Percentiles rank a stretch among this genome's conserved stretches.
Conservation (phyloP, 2,329 filamentous ascomycete genomes). For the Penicillium sp. region DNA sequence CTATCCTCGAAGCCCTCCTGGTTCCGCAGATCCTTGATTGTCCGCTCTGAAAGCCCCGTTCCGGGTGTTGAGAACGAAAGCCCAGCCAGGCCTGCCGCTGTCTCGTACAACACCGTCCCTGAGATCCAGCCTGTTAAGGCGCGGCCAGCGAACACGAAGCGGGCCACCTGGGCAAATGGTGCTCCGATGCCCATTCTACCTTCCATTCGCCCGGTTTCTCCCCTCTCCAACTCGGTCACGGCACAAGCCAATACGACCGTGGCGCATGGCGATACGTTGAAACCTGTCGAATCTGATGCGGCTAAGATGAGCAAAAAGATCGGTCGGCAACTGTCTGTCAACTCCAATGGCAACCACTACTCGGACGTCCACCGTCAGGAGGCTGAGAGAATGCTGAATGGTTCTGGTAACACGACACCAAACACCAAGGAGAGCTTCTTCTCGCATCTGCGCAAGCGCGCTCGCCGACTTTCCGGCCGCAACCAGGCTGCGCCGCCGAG, state of each 20-base stretch:
- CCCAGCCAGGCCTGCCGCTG: constrained; percentile 39
- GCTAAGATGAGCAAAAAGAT: constrained; percentile 79
- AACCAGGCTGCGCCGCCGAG: constrained; percentile 76
- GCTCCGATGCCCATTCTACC: constrained; percentile 90
- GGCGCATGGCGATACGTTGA: constrained; percentile 48
- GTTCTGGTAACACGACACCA: constrained; percentile 67
- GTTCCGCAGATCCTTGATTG: constrained; percentile 93
- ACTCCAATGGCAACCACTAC: constrained; percentile 89
- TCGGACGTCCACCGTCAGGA: constrained; percentile 84
- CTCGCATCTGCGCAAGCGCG: constrained; percentile 90
- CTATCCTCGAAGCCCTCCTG: constrained; percentile 82
- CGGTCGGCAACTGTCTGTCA: constrained; percentile 85
- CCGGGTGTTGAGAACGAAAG: constrained; percentile 45
- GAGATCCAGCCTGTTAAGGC: constrained; percentile 48
- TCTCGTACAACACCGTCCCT: constrained; percentile 38
- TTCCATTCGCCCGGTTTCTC: constrained; percentile 89
- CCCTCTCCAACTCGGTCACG: constrained; percentile 88
- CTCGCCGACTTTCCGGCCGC: constrained; percentile 83
- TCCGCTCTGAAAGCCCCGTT: constrained; percentile 65
- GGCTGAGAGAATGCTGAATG: constrained; percentile 83
- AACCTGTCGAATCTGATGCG: constrained; percentile 33
- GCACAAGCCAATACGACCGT: constrained; percentile 72
- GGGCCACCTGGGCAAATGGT: constrained; percentile 89
- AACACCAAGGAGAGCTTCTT: constrained; percentile 93
- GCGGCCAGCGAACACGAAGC: constrained; percentile 63